Base-by-base conservation (phyloP, 2,329 filamentous ascomycete genomes). In the Fusarium camptoceras region DNA sequence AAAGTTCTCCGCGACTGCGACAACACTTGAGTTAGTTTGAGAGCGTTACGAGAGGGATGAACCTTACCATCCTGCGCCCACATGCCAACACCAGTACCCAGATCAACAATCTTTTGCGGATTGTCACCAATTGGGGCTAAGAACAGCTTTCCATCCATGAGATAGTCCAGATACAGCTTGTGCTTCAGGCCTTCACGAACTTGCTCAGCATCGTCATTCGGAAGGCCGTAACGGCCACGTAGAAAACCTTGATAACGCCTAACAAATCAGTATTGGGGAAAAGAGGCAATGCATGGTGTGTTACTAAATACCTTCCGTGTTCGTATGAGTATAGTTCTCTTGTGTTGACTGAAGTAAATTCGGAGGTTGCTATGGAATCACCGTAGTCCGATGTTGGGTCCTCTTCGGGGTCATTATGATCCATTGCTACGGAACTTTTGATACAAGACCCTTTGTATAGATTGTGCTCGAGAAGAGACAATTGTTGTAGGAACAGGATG, bases 51-150 rank as follows among this genome's bases (percentile, higher is more conserved):
- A 22, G 22, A 7, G 55, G 31, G 49, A 16, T 57, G 27, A 20
- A 20, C 77, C 79, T 39, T 71, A 85, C 83, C 78, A 70, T 85
- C 83, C 55, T 88, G 83, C 4, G 87, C 87, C 88, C 88, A 90
- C 43, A 87, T 81, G 28, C 83, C 83, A 31, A 82, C 83, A 8
- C 84, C 85, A 7, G 84, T 86, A 27, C 84, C 85, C 18, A 86
- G 72, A 62, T 86, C 84, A 37, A 86, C 76, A 60, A 87, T 84
- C 67, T 83, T 85, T 49, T 86, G 84, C 4, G 83, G 83, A 24
- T 78, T 75, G 25, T 79, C 73, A 22, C 80, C 81, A 20, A 87
- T 80, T 8, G 84, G 84, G 3, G 84, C 79, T 1, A 83, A 59
- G 58, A 80, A 82, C 14, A 84, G 75, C 27, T 79, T 78, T 37